Evolutionary conservation across 805 yeast genomes (phyloP), one percentile per base, ranked within the genome.

Genomic region (Candida silvicultrix): DNA sequence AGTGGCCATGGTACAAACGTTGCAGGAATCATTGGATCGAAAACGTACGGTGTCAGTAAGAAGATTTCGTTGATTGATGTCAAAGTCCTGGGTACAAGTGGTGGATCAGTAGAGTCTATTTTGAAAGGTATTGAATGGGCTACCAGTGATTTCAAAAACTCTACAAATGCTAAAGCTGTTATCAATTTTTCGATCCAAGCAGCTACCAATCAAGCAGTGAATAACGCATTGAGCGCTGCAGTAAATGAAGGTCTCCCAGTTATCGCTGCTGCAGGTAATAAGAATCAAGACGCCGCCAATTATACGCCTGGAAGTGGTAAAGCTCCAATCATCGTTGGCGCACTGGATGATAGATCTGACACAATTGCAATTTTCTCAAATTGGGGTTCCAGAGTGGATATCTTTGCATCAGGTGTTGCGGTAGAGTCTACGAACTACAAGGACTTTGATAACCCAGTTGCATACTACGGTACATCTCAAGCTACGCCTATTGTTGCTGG

Each of bases 1-100:
- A 81, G 81, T 52, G 96, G 95, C 0, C 96, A 88, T 62, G 96
- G 95, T 1, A 87, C 95, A 2, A 95, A 87, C 63, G 92, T 88
- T 34, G 94, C 96, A 0, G 95, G 96, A 4, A 67, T 85, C 12
- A 75, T 86, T 42, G 95, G 89, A 0, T 85, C 95, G 4, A 70
- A 65, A 43, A 76, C 79, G 5, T 88, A 70, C 64, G 96, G 96
- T 10, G 89, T 85, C 4, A 85, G 95, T 15, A 88, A 88, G 59
- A 64, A 75, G 40, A 76, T 75, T n/a, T 69, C 69, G 15, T 57
- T 87, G 9, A 67, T 84, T 11, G 89, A 83, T n/a, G 78, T 89
- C n/a, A 89, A 87, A 57, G 88, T 85, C 1, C 67, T 87, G 39
- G 80, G 80, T 52, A 63, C 63, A 6, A 59, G 60, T 39, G 96